phyloP scores from a whole-genome alignment of 768 basidiomycete species.

The Mycena chlorophos region DNA sequence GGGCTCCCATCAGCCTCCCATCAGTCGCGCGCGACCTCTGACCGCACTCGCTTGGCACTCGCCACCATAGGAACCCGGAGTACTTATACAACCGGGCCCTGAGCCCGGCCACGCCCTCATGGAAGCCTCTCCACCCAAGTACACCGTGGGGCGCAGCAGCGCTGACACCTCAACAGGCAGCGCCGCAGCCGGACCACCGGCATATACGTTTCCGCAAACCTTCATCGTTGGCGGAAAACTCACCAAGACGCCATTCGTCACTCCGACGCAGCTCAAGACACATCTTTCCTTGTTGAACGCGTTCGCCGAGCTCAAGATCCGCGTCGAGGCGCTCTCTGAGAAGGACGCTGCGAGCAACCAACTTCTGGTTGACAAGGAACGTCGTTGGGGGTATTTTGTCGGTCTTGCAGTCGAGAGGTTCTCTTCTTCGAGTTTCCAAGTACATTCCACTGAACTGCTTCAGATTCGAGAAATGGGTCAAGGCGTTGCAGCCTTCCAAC shows the following conservation, averaged over 20 bases:
- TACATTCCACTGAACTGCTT: neutral
- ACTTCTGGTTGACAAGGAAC: conserved; percentile 11
- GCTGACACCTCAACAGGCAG: neutral
- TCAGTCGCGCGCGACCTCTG: too few relatives aligned
- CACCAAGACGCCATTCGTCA: conserved; percentile 31
- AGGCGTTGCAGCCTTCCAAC: conserved; percentile 14
- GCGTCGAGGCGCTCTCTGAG: conserved; percentile 15
- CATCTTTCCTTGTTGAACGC: conserved; percentile 24
- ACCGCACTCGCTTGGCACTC: too few relatives aligned
- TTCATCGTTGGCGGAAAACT: conserved; percentile 30
- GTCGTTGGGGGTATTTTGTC: conserved; percentile 24
- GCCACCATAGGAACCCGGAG: too few relatives aligned
- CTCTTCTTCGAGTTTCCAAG: neutral
- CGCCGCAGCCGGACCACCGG: conserved; percentile 24
- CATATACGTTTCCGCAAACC: conserved; percentile 31
- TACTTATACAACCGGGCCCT: too few relatives aligned
- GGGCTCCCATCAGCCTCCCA: too few relatives aligned
- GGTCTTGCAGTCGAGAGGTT: conserved; percentile 26
- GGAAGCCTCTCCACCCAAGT: conserved; percentile 9
- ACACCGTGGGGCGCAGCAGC: neutral
- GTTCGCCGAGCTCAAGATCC: conserved; percentile 19
- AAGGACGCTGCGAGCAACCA: neutral
- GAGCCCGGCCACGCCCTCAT: neutral
- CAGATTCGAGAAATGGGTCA: conserved; percentile 25
- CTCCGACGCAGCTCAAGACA: conserved; percentile 25